Evolutionary conservation across 768 basidiomycete species (phyloP).

Genomic region (Phlebiopsis gigantea): DNA sequence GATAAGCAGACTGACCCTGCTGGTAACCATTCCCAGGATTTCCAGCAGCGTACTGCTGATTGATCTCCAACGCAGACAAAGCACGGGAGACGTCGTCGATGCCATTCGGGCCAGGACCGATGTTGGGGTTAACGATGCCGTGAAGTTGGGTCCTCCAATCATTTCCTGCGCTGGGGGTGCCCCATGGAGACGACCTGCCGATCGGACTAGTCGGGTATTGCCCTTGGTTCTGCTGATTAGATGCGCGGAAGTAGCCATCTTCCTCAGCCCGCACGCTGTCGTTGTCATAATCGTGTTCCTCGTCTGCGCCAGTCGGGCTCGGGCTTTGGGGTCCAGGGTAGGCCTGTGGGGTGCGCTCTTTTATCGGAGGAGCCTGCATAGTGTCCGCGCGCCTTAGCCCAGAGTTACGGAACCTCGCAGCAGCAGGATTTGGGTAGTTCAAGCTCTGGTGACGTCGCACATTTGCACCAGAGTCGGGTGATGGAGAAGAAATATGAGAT

Average conservation of each 20-base stretch:
- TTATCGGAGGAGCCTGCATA: slow-evolving; percentile 48
- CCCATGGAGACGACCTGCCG: slow-evolving; percentile 66
- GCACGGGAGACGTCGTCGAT: slow-evolving; percentile 79
- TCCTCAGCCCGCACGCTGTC: slow-evolving; percentile 43
- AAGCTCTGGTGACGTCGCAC: slow-evolving; percentile 80
- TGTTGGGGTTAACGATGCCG: slow-evolving; percentile 24
- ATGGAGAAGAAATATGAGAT: slow-evolving; percentile 58
- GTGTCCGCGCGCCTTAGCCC: slow-evolving; percentile 76
- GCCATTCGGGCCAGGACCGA: slow-evolving; percentile 21
- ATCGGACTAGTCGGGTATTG: slow-evolving; percentile 52
- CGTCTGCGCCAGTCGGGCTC: slow-evolving; percentile 49
- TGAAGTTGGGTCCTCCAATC: slow-evolving; percentile 54
- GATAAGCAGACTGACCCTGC: slow-evolving; percentile 51
- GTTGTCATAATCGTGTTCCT: slow-evolving; percentile 54
- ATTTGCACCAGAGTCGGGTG: slow-evolving; percentile 51
- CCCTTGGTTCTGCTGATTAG: slow-evolving; percentile 33
- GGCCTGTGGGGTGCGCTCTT: slow-evolving; percentile 23
- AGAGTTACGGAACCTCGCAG: slow-evolving; percentile 41
- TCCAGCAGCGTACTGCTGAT: slow-evolving; percentile 28
- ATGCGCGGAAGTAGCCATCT: slow-evolving; percentile 44
- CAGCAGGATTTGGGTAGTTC: slow-evolving; percentile 60
- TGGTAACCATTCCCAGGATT: slow-evolving; percentile 23
- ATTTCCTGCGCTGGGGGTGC: slow-evolving; percentile 34
- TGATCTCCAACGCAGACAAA: slow-evolving; percentile 62
- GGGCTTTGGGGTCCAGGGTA: slow-evolving; percentile 32